phyloP scores from a whole-genome alignment of 2,329 filamentous ascomycete species.

The Calonectria pseudoturangicola region DNA sequence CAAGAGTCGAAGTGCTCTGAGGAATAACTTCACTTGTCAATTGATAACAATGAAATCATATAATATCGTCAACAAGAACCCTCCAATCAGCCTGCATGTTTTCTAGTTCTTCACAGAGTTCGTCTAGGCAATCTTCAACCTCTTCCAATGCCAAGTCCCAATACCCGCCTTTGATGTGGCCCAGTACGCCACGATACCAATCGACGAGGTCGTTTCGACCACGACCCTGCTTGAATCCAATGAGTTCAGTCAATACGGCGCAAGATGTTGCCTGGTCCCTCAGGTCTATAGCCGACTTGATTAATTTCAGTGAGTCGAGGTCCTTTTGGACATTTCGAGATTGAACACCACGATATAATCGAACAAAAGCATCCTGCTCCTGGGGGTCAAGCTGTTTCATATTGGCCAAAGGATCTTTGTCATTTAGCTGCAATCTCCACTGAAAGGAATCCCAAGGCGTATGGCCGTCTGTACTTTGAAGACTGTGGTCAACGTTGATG shows the following conservation, averaged over 20 bases:
- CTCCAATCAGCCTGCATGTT: background rate
- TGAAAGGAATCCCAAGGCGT: background rate
- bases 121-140: background rate
- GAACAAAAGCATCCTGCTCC: no score
- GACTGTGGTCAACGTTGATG: background rate
- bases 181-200: background rate
- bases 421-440: background rate
- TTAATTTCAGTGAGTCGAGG: no score
- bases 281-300: background rate
- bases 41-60: background rate
- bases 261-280: background rate
- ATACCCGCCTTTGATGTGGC: background rate
- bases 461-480: background rate
- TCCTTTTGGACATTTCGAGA: no score
- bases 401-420: background rate
- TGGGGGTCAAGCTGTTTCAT: background rate
- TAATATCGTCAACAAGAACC: background rate
- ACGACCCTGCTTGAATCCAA: background rate
- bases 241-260: background rate
- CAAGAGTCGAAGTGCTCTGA: no score
- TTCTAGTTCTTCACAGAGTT: background rate
- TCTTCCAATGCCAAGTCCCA: background rate
- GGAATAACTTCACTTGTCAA: no score
- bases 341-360: no score
- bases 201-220: background rate